These are phyloP conservation scores for Populus davidiana DNA, from an alignment of 345 rosid species.

Conservation along the genomic window DNA sequence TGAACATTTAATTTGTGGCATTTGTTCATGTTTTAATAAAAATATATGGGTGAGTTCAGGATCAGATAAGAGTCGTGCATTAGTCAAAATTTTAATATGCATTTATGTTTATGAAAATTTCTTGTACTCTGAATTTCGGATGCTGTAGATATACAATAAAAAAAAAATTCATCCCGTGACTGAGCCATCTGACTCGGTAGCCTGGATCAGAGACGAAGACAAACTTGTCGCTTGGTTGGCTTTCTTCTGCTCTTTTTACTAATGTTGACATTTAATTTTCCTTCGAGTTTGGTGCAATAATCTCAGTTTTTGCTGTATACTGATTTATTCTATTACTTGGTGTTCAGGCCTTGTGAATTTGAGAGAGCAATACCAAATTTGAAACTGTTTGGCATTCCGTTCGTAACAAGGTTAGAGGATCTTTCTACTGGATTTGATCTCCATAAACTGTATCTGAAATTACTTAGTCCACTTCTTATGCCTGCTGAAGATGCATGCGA, in stretches of 20 bases:
- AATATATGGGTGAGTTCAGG: not conserved
- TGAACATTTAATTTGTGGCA: not conserved
- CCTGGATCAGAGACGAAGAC: conserved; percentile 26
- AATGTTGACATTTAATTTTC: not conserved
- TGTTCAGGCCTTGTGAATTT: conserved; percentile 26
- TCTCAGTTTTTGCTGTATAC: not conserved
- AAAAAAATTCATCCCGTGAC: conserved; percentile 10
- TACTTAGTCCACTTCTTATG: conserved; percentile 20
- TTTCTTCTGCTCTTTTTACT: not conserved
- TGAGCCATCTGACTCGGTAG: conserved; percentile 19
- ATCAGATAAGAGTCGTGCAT: not conserved
- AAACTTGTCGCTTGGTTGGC: conserved; percentile 15
- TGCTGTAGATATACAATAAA: conserved; percentile 25
- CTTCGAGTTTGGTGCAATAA: not conserved
- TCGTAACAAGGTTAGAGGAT: conserved; percentile 43
- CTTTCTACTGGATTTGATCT: conserved; percentile 16
- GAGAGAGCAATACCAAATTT: conserved; percentile 1
- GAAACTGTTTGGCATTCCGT: conserved; percentile 51
- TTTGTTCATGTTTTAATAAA: not conserved
- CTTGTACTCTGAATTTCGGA: conserved; percentile 2
- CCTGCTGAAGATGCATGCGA: conserved; percentile 19
- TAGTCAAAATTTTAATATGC: not conserved
- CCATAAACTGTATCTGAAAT: conserved; percentile 16
- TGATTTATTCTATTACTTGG: conserved; percentile 6
- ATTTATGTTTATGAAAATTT: not conserved